Conservation (phyloP, 768 basidiomycete species). For the Amanita molliuscula region DNA sequence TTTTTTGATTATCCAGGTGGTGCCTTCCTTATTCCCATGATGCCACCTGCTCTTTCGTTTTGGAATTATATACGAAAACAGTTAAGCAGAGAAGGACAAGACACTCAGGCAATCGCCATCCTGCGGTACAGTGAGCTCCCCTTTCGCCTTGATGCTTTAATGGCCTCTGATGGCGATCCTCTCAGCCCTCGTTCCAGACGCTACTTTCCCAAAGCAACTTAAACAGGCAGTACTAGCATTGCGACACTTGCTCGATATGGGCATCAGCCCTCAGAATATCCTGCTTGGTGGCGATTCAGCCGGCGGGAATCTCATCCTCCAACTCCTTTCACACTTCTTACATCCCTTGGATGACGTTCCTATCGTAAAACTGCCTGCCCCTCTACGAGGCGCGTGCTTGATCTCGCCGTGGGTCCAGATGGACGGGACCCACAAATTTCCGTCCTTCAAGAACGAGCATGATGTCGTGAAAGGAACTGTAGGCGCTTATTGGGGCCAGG, state of each 20-base stretch:
- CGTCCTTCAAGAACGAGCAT: conserved; percentile 9
- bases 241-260: conserved; percentile 18
- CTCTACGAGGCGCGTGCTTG: conserved; percentile 22
- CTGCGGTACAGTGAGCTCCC: conserved; percentile 20
- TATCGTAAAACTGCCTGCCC: conserved; percentile 12
- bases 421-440: conserved; percentile 11
- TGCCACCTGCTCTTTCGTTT: conserved; percentile 14
- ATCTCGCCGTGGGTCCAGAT: conserved; percentile 30
- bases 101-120: conserved; percentile 19
- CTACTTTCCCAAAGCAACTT: conserved; percentile 24
- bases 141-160: neutral
- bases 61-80: conserved; percentile 19
- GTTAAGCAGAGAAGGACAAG: conserved; percentile 13
- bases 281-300: conserved; percentile 30
- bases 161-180: neutral
- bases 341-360: conserved; percentile 22
- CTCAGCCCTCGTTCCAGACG: conserved; percentile 14
- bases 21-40: conserved; percentile 17
- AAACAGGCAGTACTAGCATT: conserved; percentile 20
- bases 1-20: conserved; percentile 16
- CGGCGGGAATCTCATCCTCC: conserved; percentile 25
- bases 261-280: conserved; percentile 20
- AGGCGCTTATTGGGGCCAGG: conserved; percentile 11
- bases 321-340: conserved; percentile 24
- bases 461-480: conserved; percentile 15